These are phyloP conservation scores for Xylaria sp. DNA, from an alignment of 2,329 filamentous ascomycete species.

Conservation along the genomic window DNA sequence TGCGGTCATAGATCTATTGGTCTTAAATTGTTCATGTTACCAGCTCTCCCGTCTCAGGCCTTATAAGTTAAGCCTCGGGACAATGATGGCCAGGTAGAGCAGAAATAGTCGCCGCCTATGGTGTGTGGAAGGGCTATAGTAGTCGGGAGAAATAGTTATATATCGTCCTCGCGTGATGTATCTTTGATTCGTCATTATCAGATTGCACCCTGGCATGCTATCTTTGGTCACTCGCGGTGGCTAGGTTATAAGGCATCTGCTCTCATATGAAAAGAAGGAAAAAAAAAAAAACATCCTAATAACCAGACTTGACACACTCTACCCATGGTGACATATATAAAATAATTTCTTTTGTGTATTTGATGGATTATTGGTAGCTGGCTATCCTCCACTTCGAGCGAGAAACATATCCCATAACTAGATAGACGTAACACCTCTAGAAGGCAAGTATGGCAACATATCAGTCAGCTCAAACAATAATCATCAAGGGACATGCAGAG, in stretches of 20 bases:
- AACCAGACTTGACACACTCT: background rate
- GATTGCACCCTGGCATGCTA: conserved; percentile 6
- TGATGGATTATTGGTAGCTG: background rate
- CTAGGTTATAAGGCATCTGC: conserved; percentile 4
- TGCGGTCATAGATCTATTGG: background rate
- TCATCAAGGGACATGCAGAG: background rate
- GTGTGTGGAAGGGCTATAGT: background rate
- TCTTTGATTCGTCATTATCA: conserved; percentile 5
- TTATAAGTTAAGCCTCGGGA: background rate
- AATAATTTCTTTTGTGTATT: background rate
- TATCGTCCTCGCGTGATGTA: background rate
- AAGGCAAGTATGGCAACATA: background rate
- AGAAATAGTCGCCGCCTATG: background rate
- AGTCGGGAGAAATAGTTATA: background rate
- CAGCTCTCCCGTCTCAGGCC: background rate
- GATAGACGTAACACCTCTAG: background rate
- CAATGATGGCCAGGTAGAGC: background rate
- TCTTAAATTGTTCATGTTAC: conserved; percentile 4
- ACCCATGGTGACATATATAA: background rate
- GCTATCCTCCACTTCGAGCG: background rate
- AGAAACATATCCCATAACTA: background rate
- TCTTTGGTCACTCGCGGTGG: background rate
- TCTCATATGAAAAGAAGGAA: background rate
- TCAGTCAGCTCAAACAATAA: background rate
- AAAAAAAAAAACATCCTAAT: background rate